Evolutionary conservation across 208 protist species (phyloP), one percentile per base, ranked within the genome.

Genomic region (Trypanosoma grayi): DNA sequence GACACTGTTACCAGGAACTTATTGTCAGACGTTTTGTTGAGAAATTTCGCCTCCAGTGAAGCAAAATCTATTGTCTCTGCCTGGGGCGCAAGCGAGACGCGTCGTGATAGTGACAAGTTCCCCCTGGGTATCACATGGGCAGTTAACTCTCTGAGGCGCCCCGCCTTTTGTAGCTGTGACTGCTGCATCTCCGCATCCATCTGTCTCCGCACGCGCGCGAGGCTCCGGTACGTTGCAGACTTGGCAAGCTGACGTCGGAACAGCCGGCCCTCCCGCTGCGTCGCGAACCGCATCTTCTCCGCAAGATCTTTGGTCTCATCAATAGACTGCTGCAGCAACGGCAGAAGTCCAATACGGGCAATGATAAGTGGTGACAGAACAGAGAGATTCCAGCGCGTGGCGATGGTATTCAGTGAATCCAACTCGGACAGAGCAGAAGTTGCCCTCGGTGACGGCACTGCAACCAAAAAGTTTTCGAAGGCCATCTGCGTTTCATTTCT

Each of bases 241-340:
- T 75, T 75, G 11, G 52, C 70, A 10, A 95, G 68, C 24, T 68
- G 64, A 18, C 57, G 24, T 10, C 60, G 58, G 20, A 78, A 70
- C 10, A 40, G 36, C 13, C 55, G 25, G 39, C 43, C 66, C 39
- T 85, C 73, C 41, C 75, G 48, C 16, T 53, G 45, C 2, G 79
- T 66, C 14, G 66, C 77, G 6, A 51, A 55, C 73, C 82, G 79
- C 68, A 92, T 82, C 31, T 63, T 53, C 0, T 66, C 65, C 25
- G 85, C 80, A 51, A 84, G 73, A 10, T 83, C 57, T 40, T 80
- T 63, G 4, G 89, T 89, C 66, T 95, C 85, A 31, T 78, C 69
- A 48, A 90, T 60, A 51, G 75, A 90, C 55, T 72, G 58, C 56
- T 81, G 67, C 33, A 95, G 53, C 9, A 92, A 51, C 8, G 60